phyloP scores from a whole-genome alignment of 163 green algal species.

The Volvox carteri region DNA sequence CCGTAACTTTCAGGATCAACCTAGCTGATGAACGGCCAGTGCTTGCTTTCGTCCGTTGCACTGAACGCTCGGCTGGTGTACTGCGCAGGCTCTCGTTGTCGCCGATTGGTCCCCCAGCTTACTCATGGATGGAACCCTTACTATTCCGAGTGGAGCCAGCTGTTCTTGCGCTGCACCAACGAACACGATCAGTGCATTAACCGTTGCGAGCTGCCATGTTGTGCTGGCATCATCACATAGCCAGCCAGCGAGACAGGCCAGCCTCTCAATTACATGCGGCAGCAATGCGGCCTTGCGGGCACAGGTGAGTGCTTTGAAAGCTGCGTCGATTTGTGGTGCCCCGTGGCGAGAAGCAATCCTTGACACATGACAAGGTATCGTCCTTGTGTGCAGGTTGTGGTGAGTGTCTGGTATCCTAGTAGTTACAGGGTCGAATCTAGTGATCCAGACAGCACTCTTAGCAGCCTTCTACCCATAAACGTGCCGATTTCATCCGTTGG shows the following conservation, averaged over 20 bases:
- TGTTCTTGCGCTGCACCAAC: slow-evolving; percentile 13
- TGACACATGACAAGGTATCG: too few species aligned
- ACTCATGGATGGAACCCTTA: neutral
- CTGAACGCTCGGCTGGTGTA: too few species aligned
- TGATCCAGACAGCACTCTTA: slow-evolving; percentile 59
- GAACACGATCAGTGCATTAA: neutral
- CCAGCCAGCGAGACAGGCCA: slow-evolving; percentile 9
- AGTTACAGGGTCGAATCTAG: neutral
- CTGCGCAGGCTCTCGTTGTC: neutral
- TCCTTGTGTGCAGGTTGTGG: neutral
- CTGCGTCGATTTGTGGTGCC: too few species aligned
- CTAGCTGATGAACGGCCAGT: too few species aligned
- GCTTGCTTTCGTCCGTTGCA: too few species aligned
- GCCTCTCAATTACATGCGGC: neutral
- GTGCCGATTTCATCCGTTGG: neutral
- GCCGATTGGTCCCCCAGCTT: slow-evolving; percentile 10
- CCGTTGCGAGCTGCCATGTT: slow-evolving; percentile 1
- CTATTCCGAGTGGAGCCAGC: neutral
- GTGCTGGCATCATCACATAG: neutral
- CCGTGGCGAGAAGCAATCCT: too few species aligned
- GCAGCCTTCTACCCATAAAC: slow-evolving; percentile 67
- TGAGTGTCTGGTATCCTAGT: slow-evolving; percentile 38
- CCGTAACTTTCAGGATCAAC: too few species aligned
- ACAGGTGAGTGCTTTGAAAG: slow-evolving; percentile 4
- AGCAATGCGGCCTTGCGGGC: neutral